Percentiles rank a stretch among this genome's conserved stretches.
phyloP scores from a whole-genome alignment of 169 alveolate genomes.

The Plasmodium cynomolgi region DNA sequence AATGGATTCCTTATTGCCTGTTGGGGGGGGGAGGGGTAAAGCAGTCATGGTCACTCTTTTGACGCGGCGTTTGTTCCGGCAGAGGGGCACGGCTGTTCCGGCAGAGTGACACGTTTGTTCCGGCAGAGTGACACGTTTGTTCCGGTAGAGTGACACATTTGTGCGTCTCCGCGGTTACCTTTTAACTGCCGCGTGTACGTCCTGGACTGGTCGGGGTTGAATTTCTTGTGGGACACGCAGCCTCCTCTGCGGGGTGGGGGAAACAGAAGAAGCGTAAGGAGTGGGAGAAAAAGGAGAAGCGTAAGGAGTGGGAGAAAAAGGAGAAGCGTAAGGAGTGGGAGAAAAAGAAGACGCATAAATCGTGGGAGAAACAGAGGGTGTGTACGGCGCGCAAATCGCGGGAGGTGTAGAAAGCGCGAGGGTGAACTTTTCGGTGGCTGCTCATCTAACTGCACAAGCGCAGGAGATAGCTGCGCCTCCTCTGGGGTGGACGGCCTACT shows the following conservation, averaged over 20 bases:
- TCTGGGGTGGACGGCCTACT: background rate
- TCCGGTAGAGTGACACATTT: background rate
- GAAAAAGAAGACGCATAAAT: too few species aligned
- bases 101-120: background rate
- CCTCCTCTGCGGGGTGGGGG: conserved; percentile 83
- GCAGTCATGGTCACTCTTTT: background rate
- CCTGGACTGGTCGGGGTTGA: conserved; percentile 84
- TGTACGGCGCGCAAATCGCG: too few species aligned
- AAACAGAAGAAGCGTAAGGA: background rate
- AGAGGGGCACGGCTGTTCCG: too few species aligned
- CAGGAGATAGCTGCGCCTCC: background rate
- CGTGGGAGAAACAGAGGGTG: background rate
- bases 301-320: background rate
- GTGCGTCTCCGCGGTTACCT: background rate
- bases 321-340: background rate
- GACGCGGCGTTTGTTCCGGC: background rate
- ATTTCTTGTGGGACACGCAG: conserved; percentile 88
- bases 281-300: background rate
- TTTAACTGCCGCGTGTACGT: conserved; percentile 78
- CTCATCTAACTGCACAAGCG: background rate
- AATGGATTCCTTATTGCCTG: conserved; percentile 55
- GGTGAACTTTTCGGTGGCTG: background rate
- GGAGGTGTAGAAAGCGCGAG: background rate
- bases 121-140: background rate
- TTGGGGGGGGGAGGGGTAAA: background rate